Conservation (phyloP, 169 alveolate genomes). For the Sarcocystis neurona region DNA sequence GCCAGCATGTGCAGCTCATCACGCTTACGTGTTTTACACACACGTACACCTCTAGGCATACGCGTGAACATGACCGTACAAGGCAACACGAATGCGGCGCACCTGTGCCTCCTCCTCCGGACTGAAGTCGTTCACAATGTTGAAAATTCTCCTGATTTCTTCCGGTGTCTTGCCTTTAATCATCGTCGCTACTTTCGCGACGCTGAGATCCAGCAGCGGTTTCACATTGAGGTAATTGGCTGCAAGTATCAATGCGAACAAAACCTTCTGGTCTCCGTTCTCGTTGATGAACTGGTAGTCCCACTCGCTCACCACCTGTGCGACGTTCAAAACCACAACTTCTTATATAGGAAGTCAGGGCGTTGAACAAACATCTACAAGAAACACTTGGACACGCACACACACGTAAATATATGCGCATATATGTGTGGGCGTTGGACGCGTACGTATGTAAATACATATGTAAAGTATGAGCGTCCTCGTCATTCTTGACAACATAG, state of each 20-base stretch:
- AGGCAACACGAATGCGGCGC: slow-evolving; percentile 51
- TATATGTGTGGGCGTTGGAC: no score
- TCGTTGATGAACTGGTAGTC: slow-evolving; percentile 90
- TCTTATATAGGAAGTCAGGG: not conserved
- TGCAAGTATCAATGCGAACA: slow-evolving; percentile 90
- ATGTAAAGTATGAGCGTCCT: no score
- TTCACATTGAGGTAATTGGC: slow-evolving; percentile 93
- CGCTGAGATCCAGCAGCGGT: slow-evolving; percentile 88
- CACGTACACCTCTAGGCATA: not conserved
- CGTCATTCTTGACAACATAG: not conserved
- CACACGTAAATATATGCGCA: not conserved
- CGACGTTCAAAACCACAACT: not conserved
- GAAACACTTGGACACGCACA: not conserved
- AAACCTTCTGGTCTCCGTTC: slow-evolving; percentile 82
- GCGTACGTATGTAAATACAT: no score
- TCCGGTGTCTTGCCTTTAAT: slow-evolving; percentile 86
- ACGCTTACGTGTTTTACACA: not conserved
- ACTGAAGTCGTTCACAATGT: slow-evolving; percentile 92
- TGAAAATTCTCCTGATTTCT: slow-evolving; percentile 91
- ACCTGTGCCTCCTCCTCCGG: slow-evolving; percentile 95
- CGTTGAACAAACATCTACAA: not conserved
- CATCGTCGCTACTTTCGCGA: slow-evolving; percentile 94
- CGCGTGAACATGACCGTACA: not conserved
- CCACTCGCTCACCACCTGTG: slow-evolving; percentile 86
- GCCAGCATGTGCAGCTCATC: slow-evolving; percentile 25